Evolutionary conservation across 345 rosid species (phyloP), one percentile per base, ranked within the genome.

Genomic region (Rhizophora mangle): DNA sequence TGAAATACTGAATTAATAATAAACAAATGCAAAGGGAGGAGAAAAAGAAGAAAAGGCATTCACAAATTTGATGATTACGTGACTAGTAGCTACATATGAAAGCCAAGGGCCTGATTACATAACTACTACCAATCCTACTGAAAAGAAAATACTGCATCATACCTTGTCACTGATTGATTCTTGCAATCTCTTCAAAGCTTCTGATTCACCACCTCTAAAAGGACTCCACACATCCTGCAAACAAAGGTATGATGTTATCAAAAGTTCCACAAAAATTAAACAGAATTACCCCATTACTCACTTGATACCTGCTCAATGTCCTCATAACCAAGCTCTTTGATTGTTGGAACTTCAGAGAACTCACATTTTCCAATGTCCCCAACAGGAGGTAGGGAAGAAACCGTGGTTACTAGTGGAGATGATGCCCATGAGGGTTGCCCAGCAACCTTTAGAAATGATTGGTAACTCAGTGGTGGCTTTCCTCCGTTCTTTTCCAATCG

Each of bases 151-250:
- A 59, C 19, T 6, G 54, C n/a, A 63, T 26, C 73, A 65, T 65
- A 91, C 97, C 92, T 91, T 81, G 76, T 89, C 75, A 67, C 77
- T 71, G 43, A 89, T 78, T 32, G 90, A 83, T 78, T 86, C 90
- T 60, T 54, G 81, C 83, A 94, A 67, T 70, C 90, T 85, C 71
- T 68, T 83, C 79, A 94, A 76, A 18, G 93, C 97, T 79, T 85
- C 91, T 11, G 90, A 81, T 79, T 94, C 98, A 60, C 98, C 97
- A 18, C 98, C 98, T 82, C 73, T 85, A 76, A 94, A 89, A 64
- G 96, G 95, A 64, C 85, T 73, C 78, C 72, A 52, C 1, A 85
- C 91, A 67, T 66, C 83, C 97, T 94, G 83, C 75, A 82, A 6
- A 30, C 4, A 47, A 43, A 43, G 55, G 22, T 53, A 26, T 11